Conservation (phyloP, 2,329 filamentous ascomycete genomes). For the Septoria linicola region DNA sequence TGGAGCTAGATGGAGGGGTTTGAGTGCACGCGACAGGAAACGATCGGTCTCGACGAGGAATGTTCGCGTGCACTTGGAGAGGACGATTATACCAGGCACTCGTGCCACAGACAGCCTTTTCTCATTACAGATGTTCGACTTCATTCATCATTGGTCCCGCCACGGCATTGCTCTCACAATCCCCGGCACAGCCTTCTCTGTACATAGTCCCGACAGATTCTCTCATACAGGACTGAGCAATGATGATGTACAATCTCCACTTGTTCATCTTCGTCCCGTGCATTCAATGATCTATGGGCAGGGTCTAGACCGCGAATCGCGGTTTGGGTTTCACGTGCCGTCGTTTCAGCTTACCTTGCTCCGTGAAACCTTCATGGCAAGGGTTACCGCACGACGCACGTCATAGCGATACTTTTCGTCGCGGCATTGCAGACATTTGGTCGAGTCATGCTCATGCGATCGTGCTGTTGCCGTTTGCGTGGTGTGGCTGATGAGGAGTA, state of each 20-base stretch:
- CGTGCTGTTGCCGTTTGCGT: background rate
- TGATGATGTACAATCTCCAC: background rate
- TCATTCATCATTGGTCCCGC: background rate
- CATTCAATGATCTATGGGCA: too few relatives aligned
- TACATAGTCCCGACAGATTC: background rate
- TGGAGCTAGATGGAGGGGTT: constrained; percentile 65
- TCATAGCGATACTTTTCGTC: too few relatives aligned
- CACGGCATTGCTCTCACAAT: background rate
- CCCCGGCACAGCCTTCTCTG: background rate
- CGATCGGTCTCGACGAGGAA: background rate
- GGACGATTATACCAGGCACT: constrained; percentile 1
- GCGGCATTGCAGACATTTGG: too few relatives aligned
- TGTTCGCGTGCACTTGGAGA: background rate
- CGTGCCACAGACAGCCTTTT: background rate
- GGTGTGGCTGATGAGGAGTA: background rate
- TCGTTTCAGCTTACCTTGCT: background rate
- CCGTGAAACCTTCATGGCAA: too few relatives aligned
- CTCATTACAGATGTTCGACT: background rate
- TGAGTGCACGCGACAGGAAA: background rate
- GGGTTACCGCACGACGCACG: too few relatives aligned
- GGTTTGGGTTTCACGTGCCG: background rate
- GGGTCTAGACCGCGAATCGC: background rate
- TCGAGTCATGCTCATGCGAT: background rate
- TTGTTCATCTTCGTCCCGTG: too few relatives aligned
- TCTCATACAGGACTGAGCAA: background rate